These are phyloP conservation scores for Berberis vulgaris DNA, from an alignment of 164 flowering plant genomes.

Conservation along the genomic window DNA sequence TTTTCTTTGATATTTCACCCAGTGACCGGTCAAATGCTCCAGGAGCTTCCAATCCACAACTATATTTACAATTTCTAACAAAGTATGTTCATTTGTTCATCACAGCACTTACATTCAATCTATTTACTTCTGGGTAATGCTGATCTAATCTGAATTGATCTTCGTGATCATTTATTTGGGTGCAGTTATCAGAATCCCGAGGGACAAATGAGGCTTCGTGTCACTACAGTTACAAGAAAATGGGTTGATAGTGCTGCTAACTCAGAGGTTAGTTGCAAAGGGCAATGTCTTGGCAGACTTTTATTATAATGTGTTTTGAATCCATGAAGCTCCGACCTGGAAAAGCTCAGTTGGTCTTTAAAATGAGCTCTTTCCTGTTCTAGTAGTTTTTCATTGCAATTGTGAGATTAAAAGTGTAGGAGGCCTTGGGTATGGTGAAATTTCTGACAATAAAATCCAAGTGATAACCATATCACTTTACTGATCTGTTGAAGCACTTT, in stretches of 20 bases:
- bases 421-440: too few species aligned
- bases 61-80: conserved; percentile 78
- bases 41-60: conserved; percentile 46
- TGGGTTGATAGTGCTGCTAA: conserved; percentile 75
- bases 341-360: too few species aligned
- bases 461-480: too few species aligned
- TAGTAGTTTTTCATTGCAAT: too few species aligned
- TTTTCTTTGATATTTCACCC: conserved; percentile 79
- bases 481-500: too few species aligned
- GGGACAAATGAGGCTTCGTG: conserved; percentile 65
- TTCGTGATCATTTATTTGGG: conserved; percentile 7
- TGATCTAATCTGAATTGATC: not conserved
- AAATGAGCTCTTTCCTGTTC: too few species aligned
- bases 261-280: conserved; percentile 53
- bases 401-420: too few species aligned
- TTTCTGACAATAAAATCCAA: too few species aligned
- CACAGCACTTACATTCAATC: not conserved
- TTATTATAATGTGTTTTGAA: too few species aligned
- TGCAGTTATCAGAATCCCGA: conserved; percentile 81
- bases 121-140: not conserved
- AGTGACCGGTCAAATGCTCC: conserved; percentile 59
- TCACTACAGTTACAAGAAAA: conserved; percentile 70
- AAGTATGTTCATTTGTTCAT: conserved; percentile 31
- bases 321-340: too few species aligned
- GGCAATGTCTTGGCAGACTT: not conserved